These are phyloP conservation scores for Anacardium occidentale DNA, from an alignment of 345 rosid genomes.

Conservation along the genomic window DNA sequence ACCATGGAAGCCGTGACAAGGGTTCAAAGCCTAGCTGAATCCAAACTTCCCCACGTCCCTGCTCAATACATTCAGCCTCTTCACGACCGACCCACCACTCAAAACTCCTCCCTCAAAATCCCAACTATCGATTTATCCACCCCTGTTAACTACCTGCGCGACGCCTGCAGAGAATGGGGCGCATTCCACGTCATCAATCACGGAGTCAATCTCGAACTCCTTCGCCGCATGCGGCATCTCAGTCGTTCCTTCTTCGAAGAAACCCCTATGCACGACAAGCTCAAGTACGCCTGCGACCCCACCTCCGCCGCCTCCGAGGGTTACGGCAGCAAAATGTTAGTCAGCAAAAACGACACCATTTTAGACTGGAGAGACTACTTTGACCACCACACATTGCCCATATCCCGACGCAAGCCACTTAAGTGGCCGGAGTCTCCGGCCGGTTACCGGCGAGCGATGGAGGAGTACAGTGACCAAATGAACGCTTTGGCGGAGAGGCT, in stretches of 20 bases:
- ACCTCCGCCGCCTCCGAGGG: conserved; percentile 74
- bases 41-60: conserved; percentile 53
- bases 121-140: conserved; percentile 58
- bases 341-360: conserved; percentile 36
- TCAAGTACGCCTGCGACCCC: conserved; percentile 65
- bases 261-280: conserved; percentile 56
- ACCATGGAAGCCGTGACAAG: conserved; percentile 36
- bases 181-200: conserved; percentile 81
- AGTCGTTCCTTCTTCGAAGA: conserved; percentile 62
- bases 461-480: conserved; percentile 63
- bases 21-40: conserved; percentile 54
- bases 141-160: conserved; percentile 18
- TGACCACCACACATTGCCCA: conserved; percentile 82
- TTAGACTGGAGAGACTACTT: conserved; percentile 97
- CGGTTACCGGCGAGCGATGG: conserved; percentile 59
- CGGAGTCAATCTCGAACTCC: conserved; percentile 51
- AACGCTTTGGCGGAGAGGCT: conserved; percentile 55
- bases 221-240: conserved; percentile 42
- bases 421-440: conserved; percentile 73
- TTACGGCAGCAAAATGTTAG: conserved; percentile 77
- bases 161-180: conserved; percentile 79
- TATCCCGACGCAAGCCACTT: conserved; percentile 66
- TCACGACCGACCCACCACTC: conserved; percentile 40
- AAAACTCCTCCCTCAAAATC: conserved; percentile 15
- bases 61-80: conserved; percentile 67